phyloP scores from a whole-genome alignment of 768 basidiomycete species.

The Botryobasidium botryosum region DNA sequence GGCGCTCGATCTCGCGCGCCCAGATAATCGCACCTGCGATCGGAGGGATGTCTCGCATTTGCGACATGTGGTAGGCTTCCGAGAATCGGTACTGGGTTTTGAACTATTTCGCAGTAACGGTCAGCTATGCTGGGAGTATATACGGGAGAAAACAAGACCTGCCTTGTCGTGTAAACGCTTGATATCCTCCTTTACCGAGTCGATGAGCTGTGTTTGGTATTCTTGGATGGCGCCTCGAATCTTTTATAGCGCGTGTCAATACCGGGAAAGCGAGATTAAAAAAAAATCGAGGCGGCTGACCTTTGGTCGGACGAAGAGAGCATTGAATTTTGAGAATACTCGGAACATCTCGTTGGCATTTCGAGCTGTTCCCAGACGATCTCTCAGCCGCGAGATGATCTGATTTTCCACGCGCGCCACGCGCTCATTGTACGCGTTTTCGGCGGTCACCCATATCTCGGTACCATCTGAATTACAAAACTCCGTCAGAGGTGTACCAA shows the following conservation, averaged over 20 bases:
- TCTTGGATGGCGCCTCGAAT: slow-evolving; percentile 98
- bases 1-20: slow-evolving; percentile 97
- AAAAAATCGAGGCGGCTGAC: slow-evolving; percentile 24
- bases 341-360: slow-evolving; percentile 99
- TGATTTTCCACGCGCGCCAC: slow-evolving; percentile 97
- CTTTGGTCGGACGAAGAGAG: slow-evolving; percentile 90
- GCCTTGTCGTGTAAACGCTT: slow-evolving; percentile 88
- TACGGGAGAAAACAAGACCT: background rate
- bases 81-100: slow-evolving; percentile 92
- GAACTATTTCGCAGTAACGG: slow-evolving; percentile 34
- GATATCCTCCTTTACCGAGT: slow-evolving; percentile 97
- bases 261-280: background rate
- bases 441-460: slow-evolving; percentile 94
- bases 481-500: slow-evolving; percentile 1
- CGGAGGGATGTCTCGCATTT: slow-evolving; percentile 96
- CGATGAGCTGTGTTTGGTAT: slow-evolving; percentile 96
- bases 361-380: slow-evolving; percentile 81
- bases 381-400: slow-evolving; percentile 84
- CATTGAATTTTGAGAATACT: slow-evolving; percentile 97
- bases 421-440: slow-evolving; percentile 94
- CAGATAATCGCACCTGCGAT: slow-evolving; percentile 97
- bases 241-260: slow-evolving; percentile 23
- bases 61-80: slow-evolving; percentile 94
- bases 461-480: slow-evolving; percentile 52
- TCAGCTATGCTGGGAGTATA: background rate